phyloP scores from a whole-genome alignment of 2,329 filamentous ascomycete genomes.

The Aspergillus fischeri region DNA sequence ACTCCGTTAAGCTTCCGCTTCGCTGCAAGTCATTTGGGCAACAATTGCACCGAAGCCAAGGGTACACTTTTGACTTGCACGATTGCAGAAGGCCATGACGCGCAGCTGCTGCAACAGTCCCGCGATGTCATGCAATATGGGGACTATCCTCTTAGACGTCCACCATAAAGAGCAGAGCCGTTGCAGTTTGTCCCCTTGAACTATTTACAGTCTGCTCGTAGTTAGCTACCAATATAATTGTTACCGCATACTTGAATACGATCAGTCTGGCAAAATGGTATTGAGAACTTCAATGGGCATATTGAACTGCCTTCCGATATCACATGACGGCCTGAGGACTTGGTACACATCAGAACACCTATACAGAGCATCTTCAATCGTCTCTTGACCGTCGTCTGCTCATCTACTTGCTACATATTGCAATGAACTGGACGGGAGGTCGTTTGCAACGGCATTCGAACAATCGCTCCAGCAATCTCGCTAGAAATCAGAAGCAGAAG shows the following conservation, averaged over 20 bases:
- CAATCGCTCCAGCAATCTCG: conserved; percentile 21
- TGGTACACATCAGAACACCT: not conserved
- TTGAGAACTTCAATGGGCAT: too few relatives aligned
- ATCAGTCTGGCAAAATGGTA: too few relatives aligned
- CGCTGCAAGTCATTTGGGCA: not conserved
- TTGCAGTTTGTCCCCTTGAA: too few relatives aligned
- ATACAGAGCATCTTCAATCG: not conserved
- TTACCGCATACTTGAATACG: too few relatives aligned
- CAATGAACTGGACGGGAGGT: conserved; percentile 46
- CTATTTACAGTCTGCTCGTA: too few relatives aligned
- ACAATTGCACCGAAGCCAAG: not conserved
- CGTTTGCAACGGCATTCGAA: conserved; percentile 39
- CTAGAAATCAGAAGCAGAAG: conserved; percentile 28
- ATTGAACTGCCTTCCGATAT: too few relatives aligned
- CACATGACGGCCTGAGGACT: too few relatives aligned
- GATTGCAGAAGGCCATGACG: not conserved
- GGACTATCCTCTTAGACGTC: too few relatives aligned
- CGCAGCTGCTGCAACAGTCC: not conserved
- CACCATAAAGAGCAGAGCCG: too few relatives aligned
- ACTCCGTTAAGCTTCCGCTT: not conserved
- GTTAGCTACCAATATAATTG: too few relatives aligned
- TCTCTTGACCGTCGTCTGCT: not conserved
- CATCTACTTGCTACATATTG: not conserved
- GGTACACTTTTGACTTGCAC: not conserved
- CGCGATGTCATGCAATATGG: too few relatives aligned